A percentile compares a stretch with the other conserved stretches of the same genome.
Evolutionary conservation across 139 green algal species (phyloP).

Genomic region (Closterium sp.): DNA sequence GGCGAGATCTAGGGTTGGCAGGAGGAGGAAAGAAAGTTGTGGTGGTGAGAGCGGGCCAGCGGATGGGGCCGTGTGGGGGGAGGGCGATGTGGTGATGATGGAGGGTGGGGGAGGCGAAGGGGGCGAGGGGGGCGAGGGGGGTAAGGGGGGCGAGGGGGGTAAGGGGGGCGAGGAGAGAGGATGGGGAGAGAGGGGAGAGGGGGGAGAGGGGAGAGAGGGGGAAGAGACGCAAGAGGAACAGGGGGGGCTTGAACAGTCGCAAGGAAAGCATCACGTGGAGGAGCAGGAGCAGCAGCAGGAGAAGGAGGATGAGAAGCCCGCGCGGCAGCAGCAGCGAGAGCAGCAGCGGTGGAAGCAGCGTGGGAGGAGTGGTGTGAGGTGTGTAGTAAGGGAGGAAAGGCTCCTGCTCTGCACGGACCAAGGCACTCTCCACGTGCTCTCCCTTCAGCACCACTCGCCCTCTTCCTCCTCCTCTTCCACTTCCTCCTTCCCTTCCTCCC

Average conservation of each 20-base stretch:
- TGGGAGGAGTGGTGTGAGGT: background rate
- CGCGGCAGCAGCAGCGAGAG: background rate
- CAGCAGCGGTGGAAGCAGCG: background rate
- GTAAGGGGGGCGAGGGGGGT: background rate
- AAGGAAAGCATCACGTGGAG: no score
- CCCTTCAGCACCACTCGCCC: background rate
- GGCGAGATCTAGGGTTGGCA: background rate
- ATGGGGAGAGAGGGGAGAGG: no score
- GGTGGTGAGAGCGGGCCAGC: background rate
- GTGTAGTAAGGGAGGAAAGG: background rate
- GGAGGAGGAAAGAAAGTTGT: background rate
- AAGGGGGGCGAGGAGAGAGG: no score
- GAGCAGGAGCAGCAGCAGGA: no score
- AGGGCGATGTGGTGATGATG: background rate
- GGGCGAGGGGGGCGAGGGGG: no score
- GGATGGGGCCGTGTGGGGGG: background rate
- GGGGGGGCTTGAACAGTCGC: no score
- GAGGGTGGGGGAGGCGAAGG: no score
- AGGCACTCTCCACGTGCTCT: background rate
- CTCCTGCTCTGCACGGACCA: constrained; percentile 4
- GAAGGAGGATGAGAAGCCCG: background rate
- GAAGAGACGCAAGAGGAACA: background rate
- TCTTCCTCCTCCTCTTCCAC: no score
- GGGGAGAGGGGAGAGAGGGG: background rate
- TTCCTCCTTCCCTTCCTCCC: background rate